These are phyloP conservation scores for Boechera divaricarpa DNA, from an alignment of 345 rosid genomes.

Conservation along the genomic window DNA sequence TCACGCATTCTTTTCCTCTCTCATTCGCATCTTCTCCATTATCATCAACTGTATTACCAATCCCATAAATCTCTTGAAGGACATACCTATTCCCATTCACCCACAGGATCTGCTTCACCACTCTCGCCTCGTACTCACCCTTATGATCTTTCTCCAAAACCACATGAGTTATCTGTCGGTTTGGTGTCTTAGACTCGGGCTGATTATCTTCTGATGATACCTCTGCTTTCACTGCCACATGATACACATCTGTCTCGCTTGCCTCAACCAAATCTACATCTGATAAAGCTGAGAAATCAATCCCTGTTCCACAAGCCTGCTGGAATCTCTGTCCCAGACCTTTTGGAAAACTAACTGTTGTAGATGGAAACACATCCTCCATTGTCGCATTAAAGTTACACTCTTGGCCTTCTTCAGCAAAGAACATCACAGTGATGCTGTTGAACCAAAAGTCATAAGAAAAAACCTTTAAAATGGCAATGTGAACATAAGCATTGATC, in stretches of 20 bases:
- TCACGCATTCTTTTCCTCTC: conserved; percentile 83
- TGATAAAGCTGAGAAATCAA: conserved; percentile 62
- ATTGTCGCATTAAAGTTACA: conserved; percentile 63
- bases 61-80: conserved; percentile 90
- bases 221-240: conserved; percentile 80
- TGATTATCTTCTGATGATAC: conserved; percentile 56
- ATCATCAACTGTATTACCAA: conserved; percentile 63
- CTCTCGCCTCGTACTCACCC: conserved; percentile 60
- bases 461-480: not conserved
- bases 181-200: conserved; percentile 41
- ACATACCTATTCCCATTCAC: conserved; percentile 69
- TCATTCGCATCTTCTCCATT: conserved; percentile 62
- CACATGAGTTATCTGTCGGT: conserved; percentile 69
- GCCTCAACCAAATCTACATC: conserved; percentile 56
- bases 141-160: conserved; percentile 64
- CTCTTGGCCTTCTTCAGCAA: conserved; percentile 71
- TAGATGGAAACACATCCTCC: conserved; percentile 56
- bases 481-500: not conserved
- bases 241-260: conserved; percentile 57
- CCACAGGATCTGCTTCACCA: conserved; percentile 76
- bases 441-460: not conserved
- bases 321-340: conserved; percentile 79
- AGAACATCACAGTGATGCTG: conserved; percentile 77
- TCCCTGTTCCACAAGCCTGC: conserved; percentile 78
- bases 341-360: conserved; percentile 55